Evolutionary conservation across 352 stramenopile species (phyloP), one percentile per base, ranked within the genome.

Genomic region (Phytopythium cucurbitacearum): DNA sequence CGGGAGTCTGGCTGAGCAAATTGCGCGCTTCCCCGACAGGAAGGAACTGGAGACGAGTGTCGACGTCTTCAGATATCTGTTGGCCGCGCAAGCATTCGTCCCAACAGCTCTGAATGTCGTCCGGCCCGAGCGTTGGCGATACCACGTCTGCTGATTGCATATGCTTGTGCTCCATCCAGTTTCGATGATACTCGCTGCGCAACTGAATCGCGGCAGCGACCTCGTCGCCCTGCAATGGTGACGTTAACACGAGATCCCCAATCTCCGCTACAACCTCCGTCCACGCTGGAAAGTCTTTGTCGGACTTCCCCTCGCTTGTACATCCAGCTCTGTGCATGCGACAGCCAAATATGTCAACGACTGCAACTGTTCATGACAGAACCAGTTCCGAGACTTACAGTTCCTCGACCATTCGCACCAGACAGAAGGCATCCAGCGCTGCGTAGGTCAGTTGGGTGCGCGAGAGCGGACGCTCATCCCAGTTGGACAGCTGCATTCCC

Each of bases 401-500:
- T 15, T 66, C 66, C 13, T 68, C n/a, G 16, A 65, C 51, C 35
- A 89, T 85, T 54, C 80, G 65, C 12, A 87, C 56, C 7, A 91
- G 62, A 34, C 73, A 86, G 39, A 63, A 73, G 0, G 80, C 80
- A 52, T 91, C 80, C 28, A 91, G 53, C 5, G 80, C 77, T 16
- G 80, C 77, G 35, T 91, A 91, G 0, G 73, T 52, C 8, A 75
- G 41, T 62, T 91, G 80, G 10, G 36, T 47, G 15, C 50, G 33
- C 3, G 76, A 80, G 15, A 91, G 59, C 8, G 80, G 80, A 7
- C 80, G 77, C 2, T 58, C 59, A 40, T 88, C 73, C 74, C 77
- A 88, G 41, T 88, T 85, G 1, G 77, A 88, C 32, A 88, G 64
- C 68, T 88, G 77, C 74, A 88, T 88, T 53, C 64, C 65, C 77